Evolutionary conservation across 768 basidiomycete species (phyloP), one percentile per base, ranked within the genome.

Genomic region (Leucocoprinus birnbaumii): DNA sequence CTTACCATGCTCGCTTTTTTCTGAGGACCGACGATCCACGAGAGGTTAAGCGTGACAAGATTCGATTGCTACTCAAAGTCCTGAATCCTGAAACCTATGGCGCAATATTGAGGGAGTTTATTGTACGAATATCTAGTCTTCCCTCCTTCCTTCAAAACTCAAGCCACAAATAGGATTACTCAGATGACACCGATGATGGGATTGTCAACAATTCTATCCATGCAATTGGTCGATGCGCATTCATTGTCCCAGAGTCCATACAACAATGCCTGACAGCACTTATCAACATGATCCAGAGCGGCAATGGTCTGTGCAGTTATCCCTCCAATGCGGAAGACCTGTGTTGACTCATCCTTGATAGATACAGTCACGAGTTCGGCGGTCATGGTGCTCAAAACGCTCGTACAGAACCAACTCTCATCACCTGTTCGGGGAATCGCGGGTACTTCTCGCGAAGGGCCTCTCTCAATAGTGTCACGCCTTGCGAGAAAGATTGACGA

Each of bases 301-400:
- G 75, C 26, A 76, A 89, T 61, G 91, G 94, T 85, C 62, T 49
- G 82, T 68, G 11, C 26, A 18, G 46, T 18, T 11, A 24, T 43
- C 59, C 24, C 22, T n/a, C 21, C 24, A 14, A 19, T 16, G 41
- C 43, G 31, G 13, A 11, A 6, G 27, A 5, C 24, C 41, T 52
- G 27, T 26, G 45, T 44, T 50, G 34, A 40, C 45, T 52, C 16
- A 22, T 13, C 14, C 37, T 3, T 8, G 11, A 21, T 45, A 95
- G 94, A 93, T 63, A 69, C 76, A 2, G 80, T 92, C 11, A 88
- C 94, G 34, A 86, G 84, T 61, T 86, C 80, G 56, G 88, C 93
- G 1, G 89, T 98, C 35, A 70, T 94, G 45, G 91, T 93, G 8
- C 80, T 97, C 47, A 94, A 96, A 68, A 77, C 83, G 19, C 82